Evolutionary conservation across 2,329 filamentous ascomycete species (phyloP).

Genomic region (Botrytis aclada): DNA sequence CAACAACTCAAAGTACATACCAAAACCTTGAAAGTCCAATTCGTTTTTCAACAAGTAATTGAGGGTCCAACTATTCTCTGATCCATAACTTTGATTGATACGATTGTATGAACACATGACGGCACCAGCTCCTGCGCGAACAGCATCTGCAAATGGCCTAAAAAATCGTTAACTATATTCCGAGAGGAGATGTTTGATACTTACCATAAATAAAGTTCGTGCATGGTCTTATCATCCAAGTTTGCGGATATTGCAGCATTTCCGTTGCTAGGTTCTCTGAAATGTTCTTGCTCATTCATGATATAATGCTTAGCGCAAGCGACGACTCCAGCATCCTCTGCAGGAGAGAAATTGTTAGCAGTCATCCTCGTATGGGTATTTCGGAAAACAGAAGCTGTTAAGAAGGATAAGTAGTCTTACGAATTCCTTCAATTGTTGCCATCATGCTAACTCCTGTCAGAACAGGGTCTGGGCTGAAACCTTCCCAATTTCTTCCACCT

Average conservation of each 20-base stretch:
- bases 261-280: constrained; percentile 27
- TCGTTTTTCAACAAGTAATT: constrained; percentile 78
- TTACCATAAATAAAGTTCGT: constrained; percentile 57
- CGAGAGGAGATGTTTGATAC: neutral
- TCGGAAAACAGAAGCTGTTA: neutral
- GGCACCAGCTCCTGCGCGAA: constrained; percentile 73
- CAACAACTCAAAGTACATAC: constrained; percentile 20
- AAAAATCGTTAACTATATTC: constrained; percentile 18
- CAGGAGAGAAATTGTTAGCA: neutral
- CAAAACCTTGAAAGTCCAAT: constrained; percentile 75
- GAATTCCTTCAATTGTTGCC: constrained; percentile 71
- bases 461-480: constrained; percentile 69
- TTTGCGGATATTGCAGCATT: constrained; percentile 61
- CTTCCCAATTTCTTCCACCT: constrained; percentile 69
- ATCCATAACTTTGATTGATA: constrained; percentile 75
- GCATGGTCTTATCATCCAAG: constrained; percentile 58
- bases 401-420: neutral
- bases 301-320: constrained; percentile 75
- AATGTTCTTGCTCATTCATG: constrained; percentile 66
- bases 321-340: constrained; percentile 73
- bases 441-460: constrained; percentile 70
- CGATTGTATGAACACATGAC: constrained; percentile 69
- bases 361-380: neutral
- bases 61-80: constrained; percentile 72
- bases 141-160: constrained; percentile 49